Evolutionary conservation across 2,329 filamentous ascomycete species (phyloP), one percentile per base, ranked within the genome.

Genomic region (Diplodia intermedia): DNA sequence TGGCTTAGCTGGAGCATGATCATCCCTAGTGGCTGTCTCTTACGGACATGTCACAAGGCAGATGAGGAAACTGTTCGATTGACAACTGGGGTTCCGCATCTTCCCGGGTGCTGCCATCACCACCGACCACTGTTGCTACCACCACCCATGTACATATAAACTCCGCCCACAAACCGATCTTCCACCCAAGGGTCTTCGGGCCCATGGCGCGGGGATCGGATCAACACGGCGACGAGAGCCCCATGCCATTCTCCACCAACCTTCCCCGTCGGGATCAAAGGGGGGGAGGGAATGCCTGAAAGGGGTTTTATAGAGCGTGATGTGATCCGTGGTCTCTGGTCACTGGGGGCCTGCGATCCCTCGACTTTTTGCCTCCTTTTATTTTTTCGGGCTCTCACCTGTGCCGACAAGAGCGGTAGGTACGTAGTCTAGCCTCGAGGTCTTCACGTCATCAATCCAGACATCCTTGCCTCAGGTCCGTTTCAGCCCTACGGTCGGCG

Each of bases 381-480:
- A 7, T 36, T 12, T 36, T 12, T 8, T 33, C 8, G 4, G 26
- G 26, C 31, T 11, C 33, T 12, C 33, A 36, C 26, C 26, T 36
- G 18, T n/a, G 5, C 7, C 40, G 40, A n/a, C 18, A 47, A 47
- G 18, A n/a, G 18, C 15, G 18, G 18, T 18, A 15, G 12, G 15
- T 18, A 15, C 3, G 15, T 6, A 55, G 29, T 31, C 52, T 29
- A 54, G 52, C 11, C 26, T 29, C 15, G 20, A 4, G 6, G 33
- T 40, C 54, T 4, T 29, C 31, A 14, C 18, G n/a, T n/a, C 15
- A 11, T 8, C 33, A 15, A 33, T 23, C 5, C 12, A n/a, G 18
- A 9, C 29, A 63, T 52, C 60, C 47, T 63, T 63, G 60, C 60
- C 60, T 63, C 60, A 63, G 47, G 60, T 52, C 60, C 60, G 60